Base-by-base conservation (phyloP, 768 basidiomycete genomes). In the Dioszegia aurantiaca region DNA sequence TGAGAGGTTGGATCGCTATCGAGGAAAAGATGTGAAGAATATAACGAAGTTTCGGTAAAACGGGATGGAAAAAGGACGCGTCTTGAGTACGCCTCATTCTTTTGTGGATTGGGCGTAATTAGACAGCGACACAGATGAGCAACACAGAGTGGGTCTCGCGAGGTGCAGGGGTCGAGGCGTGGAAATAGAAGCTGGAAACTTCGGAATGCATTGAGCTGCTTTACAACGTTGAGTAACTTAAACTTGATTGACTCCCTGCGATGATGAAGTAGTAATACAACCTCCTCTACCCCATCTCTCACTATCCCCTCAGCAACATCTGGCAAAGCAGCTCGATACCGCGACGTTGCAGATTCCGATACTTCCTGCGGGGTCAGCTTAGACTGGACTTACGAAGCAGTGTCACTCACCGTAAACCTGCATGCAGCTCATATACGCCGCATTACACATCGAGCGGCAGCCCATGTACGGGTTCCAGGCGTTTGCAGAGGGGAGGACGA, bases 61-160 rank as follows among this genome's bases (percentile, higher is more conserved):
- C 17, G 27, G n/a, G 17, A 45, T 33, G 16, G 37, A 39, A 16
- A 14, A 39, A 46, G 57, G 59, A 21, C 64, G 62, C 36, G 54
- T 72, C 70, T 72, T 72, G 70, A 72, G 70, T 72, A 72, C 68
- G 67, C 70, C 70, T 62, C 33, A 56, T 60, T 64, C 68, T 45
- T 59, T 48, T 33, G 68, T 68, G 67, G 70, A 56, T 55, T 41
- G 49, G 70, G 70, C 65, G 70, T 72, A 72, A 72, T 72, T 72
- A 67, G 70, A 72, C 40, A n/a, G 45, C 62, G 65, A 49, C 44
- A 67, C 60, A 67, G 58, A 28, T 24, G 19, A 8, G 9, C 8
- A 6, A 12, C 4, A 14, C 9, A 16, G 26, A 24, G 12, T 16
- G 24, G 28, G 24, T 3, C 49, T 58, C 48, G 12, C 42, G 37